Conservation (phyloP, 805 yeast species). For the Candida quercuum region DNA sequence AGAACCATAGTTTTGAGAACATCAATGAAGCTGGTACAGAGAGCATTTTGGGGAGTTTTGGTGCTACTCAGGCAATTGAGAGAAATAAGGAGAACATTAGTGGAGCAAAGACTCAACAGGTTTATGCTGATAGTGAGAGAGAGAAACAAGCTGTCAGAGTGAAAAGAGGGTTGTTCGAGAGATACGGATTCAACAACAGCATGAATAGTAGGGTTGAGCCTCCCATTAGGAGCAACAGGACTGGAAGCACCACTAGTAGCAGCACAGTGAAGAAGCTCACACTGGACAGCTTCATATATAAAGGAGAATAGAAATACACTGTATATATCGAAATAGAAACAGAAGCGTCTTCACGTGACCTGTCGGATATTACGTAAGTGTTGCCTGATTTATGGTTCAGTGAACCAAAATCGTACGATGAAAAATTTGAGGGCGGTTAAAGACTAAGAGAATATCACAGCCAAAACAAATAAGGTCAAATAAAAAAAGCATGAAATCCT, state of each 20-base stretch:
- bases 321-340: not conserved
- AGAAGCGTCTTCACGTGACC: too few species aligned
- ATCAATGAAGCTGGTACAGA: not conserved
- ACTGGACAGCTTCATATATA: constrained; percentile 18
- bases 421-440: too few species aligned
- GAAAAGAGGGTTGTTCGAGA: not conserved
- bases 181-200: constrained; percentile 1
- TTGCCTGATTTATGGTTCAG: not conserved
- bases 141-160: not conserved
- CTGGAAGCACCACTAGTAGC: not conserved
- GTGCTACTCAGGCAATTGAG: too few species aligned
- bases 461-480: not conserved
- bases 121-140: not conserved
- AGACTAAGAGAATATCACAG: too few species aligned
- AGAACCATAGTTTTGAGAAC: not conserved
- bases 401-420: constrained; percentile 8
- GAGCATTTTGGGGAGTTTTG: not conserved
- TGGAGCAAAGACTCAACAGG: too few species aligned
- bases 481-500: not conserved
- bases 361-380: not conserved
- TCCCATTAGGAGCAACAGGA: too few species aligned
- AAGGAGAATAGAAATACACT: constrained; percentile 5
- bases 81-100: too few species aligned
- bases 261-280: constrained; percentile 6
- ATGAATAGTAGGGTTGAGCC: not conserved